Base-by-base conservation (phyloP, 768 basidiomycete species). In the button mushroom (Agaricus bisporus) region DNA sequence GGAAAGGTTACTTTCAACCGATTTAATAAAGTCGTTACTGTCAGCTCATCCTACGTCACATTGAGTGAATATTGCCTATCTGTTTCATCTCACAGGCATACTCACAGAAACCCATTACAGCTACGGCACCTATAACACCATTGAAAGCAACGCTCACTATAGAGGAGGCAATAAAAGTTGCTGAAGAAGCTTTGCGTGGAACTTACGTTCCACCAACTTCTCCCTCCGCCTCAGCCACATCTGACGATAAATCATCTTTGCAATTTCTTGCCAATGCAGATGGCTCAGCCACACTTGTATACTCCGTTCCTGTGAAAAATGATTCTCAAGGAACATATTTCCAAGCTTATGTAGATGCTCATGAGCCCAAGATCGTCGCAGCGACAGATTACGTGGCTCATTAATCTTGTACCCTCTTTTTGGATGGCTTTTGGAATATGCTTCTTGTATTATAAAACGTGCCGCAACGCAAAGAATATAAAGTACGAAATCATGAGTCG, bases 291-390 rank as follows among this genome's bases (percentile, higher is more conserved):
- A 65, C 64, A 22, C 70, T 79, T n/a, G 68, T 70, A 6, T 70
- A 76, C 58, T 65, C 65, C 18, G 47, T 70, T 18, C 69, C 71
- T 44, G 61, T 73, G 28, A 62, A 61, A 52, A 68, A 69, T 60
- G 58, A 63, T n/a, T 57, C 59, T 5, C 53, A 58, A 5, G 64
- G 77, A 51, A 71, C 72, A 18, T 82, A 78, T 77, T 74, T 71
- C 60, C 78, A 83, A 64, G 80, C 78, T 1, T 79, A 77, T 57
- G 72, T 83, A 48, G 80, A 81, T 52, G 80, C 77, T 10, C 74
- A 77, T 54, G 65, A 72, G 20, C 76, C 76, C 10, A 71, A 75
- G 36, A 59, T 82, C 46, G 66, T 79, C 12, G 70, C 73, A 25
- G 71, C 78, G 15, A 74, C 73, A 45, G 78, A 82, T 61, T 81